These are phyloP conservation scores for Umbelopsis sp. DNA, from an alignment of 371 early-diverging fungal genomes.

Conservation along the genomic window DNA sequence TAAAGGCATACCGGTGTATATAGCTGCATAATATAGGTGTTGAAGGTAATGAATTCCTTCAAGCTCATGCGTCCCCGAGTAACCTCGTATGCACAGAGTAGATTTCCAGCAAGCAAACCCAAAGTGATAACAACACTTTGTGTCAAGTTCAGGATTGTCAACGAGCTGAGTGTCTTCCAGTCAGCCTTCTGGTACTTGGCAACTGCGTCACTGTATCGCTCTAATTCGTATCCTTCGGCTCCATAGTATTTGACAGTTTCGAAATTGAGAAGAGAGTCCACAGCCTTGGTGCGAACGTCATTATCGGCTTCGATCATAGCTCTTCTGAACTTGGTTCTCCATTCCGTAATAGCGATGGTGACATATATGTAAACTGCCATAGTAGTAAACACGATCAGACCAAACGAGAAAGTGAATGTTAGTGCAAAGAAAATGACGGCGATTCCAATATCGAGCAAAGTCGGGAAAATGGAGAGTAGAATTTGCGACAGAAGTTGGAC, in stretches of 20 bases:
- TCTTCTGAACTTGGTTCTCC: conserved; percentile 88
- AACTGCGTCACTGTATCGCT: conserved; percentile 76
- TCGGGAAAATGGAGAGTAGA: conserved; percentile 89
- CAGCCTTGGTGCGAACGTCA: conserved; percentile 74
- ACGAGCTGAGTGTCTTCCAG: conserved; percentile 66
- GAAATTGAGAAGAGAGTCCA: conserved; percentile 94
- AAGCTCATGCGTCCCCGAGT: conserved; percentile 70
- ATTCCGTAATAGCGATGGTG: conserved; percentile 89
- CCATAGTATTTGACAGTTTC: conserved; percentile 95
- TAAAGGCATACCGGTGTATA: conserved; percentile 63
- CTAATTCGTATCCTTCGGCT: conserved; percentile 79
- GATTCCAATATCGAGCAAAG: conserved; percentile 84
- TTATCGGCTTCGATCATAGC: conserved; percentile 78
- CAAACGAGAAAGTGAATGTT: conserved; percentile 78
- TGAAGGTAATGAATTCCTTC: conserved; percentile 88
- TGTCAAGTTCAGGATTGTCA: conserved; percentile 80
- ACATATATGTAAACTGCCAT: conserved; percentile 84
- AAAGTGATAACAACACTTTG: conserved; percentile 85
- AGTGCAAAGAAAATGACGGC: conserved; percentile 75
- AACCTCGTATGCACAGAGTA: conserved; percentile 82
- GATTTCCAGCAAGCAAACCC: conserved; percentile 76
- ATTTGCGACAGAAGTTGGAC: conserved; percentile 81
- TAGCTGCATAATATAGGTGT: conserved; percentile 83
- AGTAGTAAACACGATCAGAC: conserved; percentile 82
- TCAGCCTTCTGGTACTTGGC: conserved; percentile 83